Conservation (phyloP, 2,329 filamentous ascomycete species). For the Elsinoe necatrix region DNA sequence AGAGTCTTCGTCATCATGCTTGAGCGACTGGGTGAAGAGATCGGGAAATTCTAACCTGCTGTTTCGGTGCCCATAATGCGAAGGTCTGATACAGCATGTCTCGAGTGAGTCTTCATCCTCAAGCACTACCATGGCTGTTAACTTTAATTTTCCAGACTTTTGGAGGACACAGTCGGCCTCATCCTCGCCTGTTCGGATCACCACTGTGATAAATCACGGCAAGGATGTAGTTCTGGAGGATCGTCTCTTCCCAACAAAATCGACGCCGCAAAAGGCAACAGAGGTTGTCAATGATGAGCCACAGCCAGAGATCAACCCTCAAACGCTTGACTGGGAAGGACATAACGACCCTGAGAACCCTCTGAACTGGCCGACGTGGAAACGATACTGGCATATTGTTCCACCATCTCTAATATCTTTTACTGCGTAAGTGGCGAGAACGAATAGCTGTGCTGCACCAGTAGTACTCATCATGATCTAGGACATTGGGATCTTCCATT, state of each 20-base stretch:
- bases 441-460: not conserved
- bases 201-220: not conserved
- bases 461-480: not conserved
- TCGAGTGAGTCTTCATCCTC: not conserved
- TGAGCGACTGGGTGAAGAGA: not conserved
- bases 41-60: not conserved
- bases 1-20: not conserved
- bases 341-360: conserved; percentile 41
- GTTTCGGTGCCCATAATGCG: not conserved
- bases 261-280: not conserved
- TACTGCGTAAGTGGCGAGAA: conserved; percentile 30
- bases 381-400: conserved; percentile 29
- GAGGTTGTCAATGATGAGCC: not conserved
- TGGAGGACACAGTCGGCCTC: not conserved
- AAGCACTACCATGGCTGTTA: not conserved
- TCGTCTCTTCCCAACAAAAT: not conserved
- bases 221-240: not conserved
- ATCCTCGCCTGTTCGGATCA: not conserved
- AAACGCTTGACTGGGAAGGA: conserved; percentile 21
- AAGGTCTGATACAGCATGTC: not conserved
- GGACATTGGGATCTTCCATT: conserved; percentile 13
- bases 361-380: conserved; percentile 42
- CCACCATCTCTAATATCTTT: conserved; percentile 34
- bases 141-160: not conserved
- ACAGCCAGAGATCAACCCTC: not conserved